A percentile compares a stretch with the other conserved stretches of the same genome.
Conservation (phyloP, 768 basidiomycete genomes). For the Gymnopilus dilepis region DNA sequence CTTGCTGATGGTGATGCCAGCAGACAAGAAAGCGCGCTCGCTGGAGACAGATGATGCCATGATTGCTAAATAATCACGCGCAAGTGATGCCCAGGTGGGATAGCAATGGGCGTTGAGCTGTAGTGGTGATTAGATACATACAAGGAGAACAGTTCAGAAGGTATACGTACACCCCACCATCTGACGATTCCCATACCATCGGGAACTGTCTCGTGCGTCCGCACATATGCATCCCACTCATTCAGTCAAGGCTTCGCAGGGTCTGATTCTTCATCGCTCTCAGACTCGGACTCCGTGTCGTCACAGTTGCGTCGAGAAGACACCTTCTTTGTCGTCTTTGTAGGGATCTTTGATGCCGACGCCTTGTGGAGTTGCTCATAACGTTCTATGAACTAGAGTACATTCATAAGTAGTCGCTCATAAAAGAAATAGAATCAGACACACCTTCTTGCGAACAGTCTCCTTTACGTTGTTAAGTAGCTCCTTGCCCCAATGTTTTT, state of each 20-base stretch:
- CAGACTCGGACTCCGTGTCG: background rate
- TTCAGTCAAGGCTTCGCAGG: conserved; percentile 1
- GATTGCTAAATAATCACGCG: conserved; percentile 41
- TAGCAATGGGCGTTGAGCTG: conserved; percentile 32
- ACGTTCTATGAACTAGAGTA: conserved; percentile 12
- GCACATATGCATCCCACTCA: conserved; percentile 1
- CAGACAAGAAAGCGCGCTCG: conserved; percentile 44
- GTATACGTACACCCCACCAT: conserved; percentile 42
- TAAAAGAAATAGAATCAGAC: background rate
- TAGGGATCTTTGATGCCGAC: background rate
- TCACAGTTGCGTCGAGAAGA: background rate
- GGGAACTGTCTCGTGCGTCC: conserved; percentile 9
- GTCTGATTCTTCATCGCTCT: background rate
- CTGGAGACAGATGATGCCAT: conserved; percentile 46
- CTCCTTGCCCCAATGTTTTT: too few species aligned
- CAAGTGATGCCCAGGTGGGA: conserved; percentile 42
- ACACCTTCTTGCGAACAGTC: too few species aligned
- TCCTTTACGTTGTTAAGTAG: too few species aligned
- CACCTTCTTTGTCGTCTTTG: background rate
- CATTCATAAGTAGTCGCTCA: too few species aligned
- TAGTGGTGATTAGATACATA: background rate
- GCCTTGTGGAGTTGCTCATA: conserved; percentile 3
- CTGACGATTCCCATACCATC: conserved; percentile 25
- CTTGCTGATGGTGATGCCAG: conserved; percentile 45
- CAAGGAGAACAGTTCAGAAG: background rate